These are phyloP conservation scores for Lavandula angustifolia DNA, from an alignment of 257 asterid species.

Conservation along the genomic window DNA sequence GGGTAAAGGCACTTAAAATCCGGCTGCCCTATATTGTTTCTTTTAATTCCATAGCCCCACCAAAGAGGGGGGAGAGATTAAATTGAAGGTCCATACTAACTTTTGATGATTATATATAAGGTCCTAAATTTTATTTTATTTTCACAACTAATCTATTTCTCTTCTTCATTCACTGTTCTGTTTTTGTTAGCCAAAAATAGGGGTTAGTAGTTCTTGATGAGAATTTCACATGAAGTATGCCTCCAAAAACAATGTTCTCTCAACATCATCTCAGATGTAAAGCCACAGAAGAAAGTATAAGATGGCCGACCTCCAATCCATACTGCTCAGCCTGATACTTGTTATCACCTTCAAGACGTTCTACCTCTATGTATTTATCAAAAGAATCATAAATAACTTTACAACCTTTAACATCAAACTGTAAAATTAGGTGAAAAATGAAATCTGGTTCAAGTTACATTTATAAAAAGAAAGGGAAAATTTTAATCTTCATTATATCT, in stretches of 20 bases:
- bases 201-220: constrained; percentile 13
- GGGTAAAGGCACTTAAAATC: constrained; percentile 9
- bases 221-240: constrained; percentile 20
- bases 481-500: no score
- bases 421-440: constrained; percentile 25
- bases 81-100: constrained; percentile 1
- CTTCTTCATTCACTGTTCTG: not conserved
- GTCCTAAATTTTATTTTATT: not conserved
- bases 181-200: not conserved
- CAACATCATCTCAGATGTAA: constrained; percentile 16
- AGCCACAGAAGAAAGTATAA: constrained; percentile 26
- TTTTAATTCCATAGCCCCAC: not conserved
- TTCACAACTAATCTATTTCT: not conserved
- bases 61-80: not conserved
- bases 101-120: constrained; percentile 15
- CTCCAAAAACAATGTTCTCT: constrained; percentile 15
- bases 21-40: not conserved
- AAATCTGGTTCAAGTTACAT: constrained; percentile 24
- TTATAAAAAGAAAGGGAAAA: no score
- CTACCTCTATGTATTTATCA: constrained; percentile 85
- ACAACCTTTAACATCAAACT: constrained; percentile 85
- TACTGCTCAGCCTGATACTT: constrained; percentile 73
- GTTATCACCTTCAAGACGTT: constrained; percentile 78
- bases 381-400: constrained; percentile 76
- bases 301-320: constrained; percentile 66